Evolutionary conservation across 2,329 filamentous ascomycete species (phyloP).

Genomic region (Fusarium multiceps): DNA sequence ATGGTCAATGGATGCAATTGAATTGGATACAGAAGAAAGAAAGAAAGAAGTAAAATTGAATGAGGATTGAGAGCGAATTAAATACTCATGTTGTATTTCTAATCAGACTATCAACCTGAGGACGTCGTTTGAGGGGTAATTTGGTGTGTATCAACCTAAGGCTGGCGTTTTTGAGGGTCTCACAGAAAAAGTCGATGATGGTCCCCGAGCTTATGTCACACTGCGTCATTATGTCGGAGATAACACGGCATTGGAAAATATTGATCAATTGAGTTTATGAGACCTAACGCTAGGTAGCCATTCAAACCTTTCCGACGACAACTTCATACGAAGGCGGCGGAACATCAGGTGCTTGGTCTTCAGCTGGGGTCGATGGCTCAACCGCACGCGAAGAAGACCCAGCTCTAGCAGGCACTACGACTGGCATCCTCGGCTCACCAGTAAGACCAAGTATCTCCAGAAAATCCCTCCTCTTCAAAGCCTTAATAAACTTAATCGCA

Average conservation of each 20-base stretch:
- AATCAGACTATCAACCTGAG: conserved; percentile 29
- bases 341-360: neutral
- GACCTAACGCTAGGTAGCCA: too few relatives aligned
- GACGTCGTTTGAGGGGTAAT: conserved; percentile 34
- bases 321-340: conserved; percentile 15
- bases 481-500: conserved; percentile 12
- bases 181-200: neutral
- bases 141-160: conserved; percentile 19
- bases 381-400: too few relatives aligned
- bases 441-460: neutral
- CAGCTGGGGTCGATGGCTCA: too few relatives aligned
- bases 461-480: neutral
- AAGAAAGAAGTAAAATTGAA: too few relatives aligned
- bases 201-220: neutral
- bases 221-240: neutral
- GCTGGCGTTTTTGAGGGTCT: conserved; percentile 12
- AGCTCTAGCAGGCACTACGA: too few relatives aligned
- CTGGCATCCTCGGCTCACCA: too few relatives aligned
- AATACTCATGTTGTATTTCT: neutral
- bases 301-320: conserved; percentile 3
- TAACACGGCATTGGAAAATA: neutral
- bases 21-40: too few relatives aligned
- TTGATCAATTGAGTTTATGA: neutral
- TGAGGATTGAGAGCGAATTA: neutral
- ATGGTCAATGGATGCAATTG: neutral